Evolutionary conservation across 208 protist genomes (phyloP), one percentile per base, ranked within the genome.

Genomic region (Polymyxa betae): DNA sequence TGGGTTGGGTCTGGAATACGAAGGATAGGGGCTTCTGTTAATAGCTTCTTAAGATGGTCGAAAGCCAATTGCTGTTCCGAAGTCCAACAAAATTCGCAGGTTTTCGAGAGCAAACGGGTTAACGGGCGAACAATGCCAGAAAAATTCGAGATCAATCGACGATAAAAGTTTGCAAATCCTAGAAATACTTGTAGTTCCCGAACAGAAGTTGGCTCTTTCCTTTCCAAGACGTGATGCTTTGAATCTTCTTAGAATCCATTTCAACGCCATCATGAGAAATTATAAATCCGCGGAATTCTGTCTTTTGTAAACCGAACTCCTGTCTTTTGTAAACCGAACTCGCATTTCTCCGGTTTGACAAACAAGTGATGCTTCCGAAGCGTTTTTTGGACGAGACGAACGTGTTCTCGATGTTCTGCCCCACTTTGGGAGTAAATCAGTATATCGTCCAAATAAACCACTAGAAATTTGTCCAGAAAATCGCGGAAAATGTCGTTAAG

Each of bases 401-500:
- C 49, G 5, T 60, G 49, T 29, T 60, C 49, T 5, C 49, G 49
- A 60, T 60, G 49, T 5, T 5, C 24, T 60, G 5, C 12, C 24
- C 49, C 12, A 29, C 12, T 29, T 24, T 60, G 12, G 49, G 49
- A 60, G 24, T 24, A 60, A 29, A 60, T 60, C 49, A 60, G 49
- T 29, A 60, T 60, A 24, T 60, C 49, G 49, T 60, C 12, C 24
- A 60, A 24, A 60, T 60, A 60, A 60, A 60, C 24, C 5, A 60
- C 49, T 5, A 60, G 12, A 24, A 29, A 60, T 29, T 60, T 24
- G 49, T 60, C 49, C 49, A 60, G 49, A 60, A 90, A 90, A 38
- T 90, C 89, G 24, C 41, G 24, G 0, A 92, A 90, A 5, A 92
- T 92, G 0, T 92, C 87, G 0, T 66, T 91, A 0, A 92, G 90